These are phyloP conservation scores for Blastosporella zonata DNA, from an alignment of 1,284 basidiomycete species.

Conservation along the genomic window DNA sequence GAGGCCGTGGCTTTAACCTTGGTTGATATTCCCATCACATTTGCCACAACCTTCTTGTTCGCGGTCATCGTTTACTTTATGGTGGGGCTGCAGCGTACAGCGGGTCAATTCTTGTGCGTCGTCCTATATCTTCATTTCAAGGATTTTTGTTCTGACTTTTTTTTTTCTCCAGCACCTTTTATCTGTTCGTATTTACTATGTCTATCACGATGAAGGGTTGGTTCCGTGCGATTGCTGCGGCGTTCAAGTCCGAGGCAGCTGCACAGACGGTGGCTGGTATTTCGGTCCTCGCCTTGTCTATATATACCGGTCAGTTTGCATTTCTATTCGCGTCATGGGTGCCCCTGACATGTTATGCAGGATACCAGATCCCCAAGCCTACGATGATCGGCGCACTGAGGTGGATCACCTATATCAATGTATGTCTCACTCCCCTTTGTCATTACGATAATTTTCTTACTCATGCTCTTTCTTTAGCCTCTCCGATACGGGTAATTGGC, in stretches of 20 bases:
- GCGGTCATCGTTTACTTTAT: constrained; percentile 64
- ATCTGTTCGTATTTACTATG: constrained; percentile 42
- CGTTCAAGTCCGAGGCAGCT: constrained; percentile 38
- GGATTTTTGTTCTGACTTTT: background rate
- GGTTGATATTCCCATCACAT: constrained; percentile 67
- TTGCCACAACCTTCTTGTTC: constrained; percentile 49
- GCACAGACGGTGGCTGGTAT: constrained; percentile 53
- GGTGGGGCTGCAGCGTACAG: constrained; percentile 51
- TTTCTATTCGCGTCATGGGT: constrained; percentile 10
- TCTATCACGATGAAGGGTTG: constrained; percentile 50
- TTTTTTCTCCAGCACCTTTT: constrained; percentile 37
- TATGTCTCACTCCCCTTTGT: constrained; percentile 18
- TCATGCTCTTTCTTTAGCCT: constrained; percentile 23
- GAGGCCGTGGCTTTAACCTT: constrained; percentile 68
- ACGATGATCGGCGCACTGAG: constrained; percentile 54
- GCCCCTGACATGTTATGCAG: constrained; percentile 15
- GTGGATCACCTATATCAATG: constrained; percentile 50
- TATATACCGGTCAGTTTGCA: constrained; percentile 42
- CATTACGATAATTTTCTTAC: constrained; percentile 1
- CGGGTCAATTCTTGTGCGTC: constrained; percentile 59
- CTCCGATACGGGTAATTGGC: constrained; percentile 32
- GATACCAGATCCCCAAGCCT: constrained; percentile 50
- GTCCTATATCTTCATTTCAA: background rate
- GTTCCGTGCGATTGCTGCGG: constrained; percentile 51
- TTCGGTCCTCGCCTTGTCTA: constrained; percentile 41